phyloP scores from a whole-genome alignment of 257 asterid genomes.

The Solanum medicagineum region DNA sequence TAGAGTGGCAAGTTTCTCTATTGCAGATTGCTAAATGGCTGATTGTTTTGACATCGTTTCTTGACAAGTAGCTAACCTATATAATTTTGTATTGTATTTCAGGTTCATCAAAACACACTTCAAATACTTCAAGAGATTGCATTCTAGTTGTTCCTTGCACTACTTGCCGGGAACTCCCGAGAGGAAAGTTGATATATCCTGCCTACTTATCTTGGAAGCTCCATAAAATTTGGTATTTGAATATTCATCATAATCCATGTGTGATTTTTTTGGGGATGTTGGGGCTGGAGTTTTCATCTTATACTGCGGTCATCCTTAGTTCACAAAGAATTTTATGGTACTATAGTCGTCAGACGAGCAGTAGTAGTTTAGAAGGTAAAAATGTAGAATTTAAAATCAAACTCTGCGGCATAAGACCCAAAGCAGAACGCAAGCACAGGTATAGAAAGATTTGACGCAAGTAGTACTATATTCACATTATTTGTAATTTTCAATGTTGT shows the following conservation, averaged over 20 bases:
- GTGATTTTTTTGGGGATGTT: not conserved
- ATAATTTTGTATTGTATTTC: conserved; percentile 15
- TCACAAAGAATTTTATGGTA: not conserved
- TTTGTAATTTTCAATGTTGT: not conserved
- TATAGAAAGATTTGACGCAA: not conserved
- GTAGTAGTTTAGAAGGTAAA: not conserved
- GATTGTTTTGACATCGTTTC: not conserved
- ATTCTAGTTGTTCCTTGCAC: conserved; percentile 29
- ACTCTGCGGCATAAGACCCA: not conserved
- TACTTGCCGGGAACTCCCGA: not conserved
- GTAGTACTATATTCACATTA: not conserved
- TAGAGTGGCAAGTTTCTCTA: not conserved
- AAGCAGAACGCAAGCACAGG: not conserved
- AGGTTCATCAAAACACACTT: conserved; percentile 95
- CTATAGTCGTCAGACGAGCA: not conserved
- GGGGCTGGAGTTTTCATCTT: not conserved
- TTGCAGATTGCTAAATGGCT: not conserved
- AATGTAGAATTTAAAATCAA: not conserved
- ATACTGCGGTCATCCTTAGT: not conserved
- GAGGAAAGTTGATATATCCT: not conserved
- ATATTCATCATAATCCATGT: not conserved
- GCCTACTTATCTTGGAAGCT: not conserved
- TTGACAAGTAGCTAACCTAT: not conserved
- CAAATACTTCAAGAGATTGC: conserved; percentile 96
- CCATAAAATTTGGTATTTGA: not conserved